These are phyloP conservation scores for Entoloma clypeatum DNA, from an alignment of 1,284 basidiomycete genomes.

Conservation along the genomic window DNA sequence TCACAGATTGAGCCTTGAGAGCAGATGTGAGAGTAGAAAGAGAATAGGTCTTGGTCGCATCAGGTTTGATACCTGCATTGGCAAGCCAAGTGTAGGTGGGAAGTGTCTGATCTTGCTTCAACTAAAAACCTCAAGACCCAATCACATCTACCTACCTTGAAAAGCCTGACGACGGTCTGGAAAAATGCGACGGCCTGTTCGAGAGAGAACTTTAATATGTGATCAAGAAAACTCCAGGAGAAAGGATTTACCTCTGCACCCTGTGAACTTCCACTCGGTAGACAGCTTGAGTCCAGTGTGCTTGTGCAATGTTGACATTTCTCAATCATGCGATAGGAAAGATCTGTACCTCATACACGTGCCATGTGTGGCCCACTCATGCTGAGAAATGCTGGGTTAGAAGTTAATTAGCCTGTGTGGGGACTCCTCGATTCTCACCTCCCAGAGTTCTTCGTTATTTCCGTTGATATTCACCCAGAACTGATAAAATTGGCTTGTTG, in stretches of 20 bases:
- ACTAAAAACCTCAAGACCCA: not conserved
- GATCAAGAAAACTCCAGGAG: not conserved
- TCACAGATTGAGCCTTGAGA: conserved; percentile 50
- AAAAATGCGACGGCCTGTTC: conserved; percentile 69
- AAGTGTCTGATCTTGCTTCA: conserved; percentile 40
- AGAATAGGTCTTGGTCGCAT: conserved; percentile 51
- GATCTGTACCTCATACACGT: conserved; percentile 60
- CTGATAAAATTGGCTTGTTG: conserved; percentile 24
- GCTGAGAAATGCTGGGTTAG: conserved; percentile 32
- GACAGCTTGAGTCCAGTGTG: conserved; percentile 57
- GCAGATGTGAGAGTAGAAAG: conserved; percentile 55
- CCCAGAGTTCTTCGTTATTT: conserved; percentile 63
- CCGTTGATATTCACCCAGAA: conserved; percentile 67
- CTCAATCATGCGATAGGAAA: not conserved
- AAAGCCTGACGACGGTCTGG: conserved; percentile 58
- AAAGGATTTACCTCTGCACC: conserved; percentile 50
- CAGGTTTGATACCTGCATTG: conserved; percentile 69
- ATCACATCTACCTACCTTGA: conserved; percentile 41
- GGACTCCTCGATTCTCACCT: conserved; percentile 38
- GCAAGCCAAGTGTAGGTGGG: conserved; percentile 73
- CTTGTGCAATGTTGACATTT: conserved; percentile 29
- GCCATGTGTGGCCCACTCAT: conserved; percentile 73
- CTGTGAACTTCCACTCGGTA: conserved; percentile 50
- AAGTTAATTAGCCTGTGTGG: conserved; percentile 2
- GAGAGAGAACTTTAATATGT: conserved; percentile 1